Percentiles rank a stretch among this genome's conserved stretches.
These are phyloP conservation scores for Geotrichum fermentans DNA, from an alignment of 1,139 yeast species.

Conservation along the genomic window DNA sequence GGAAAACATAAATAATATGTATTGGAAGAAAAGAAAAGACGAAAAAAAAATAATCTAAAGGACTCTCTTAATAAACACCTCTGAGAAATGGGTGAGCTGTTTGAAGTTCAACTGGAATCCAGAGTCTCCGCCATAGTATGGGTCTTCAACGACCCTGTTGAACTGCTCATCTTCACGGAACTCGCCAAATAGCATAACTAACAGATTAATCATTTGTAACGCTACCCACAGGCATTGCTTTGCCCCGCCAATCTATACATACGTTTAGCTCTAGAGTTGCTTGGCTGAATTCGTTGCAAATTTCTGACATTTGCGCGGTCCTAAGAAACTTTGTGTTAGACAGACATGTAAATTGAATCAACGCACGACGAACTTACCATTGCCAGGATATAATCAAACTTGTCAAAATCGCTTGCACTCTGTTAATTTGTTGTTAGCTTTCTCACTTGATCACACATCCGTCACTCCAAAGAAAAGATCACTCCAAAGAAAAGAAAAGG, in stretches of 20 bases:
- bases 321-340: constrained; percentile 14
- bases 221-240: too few relatives aligned
- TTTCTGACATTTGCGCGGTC: constrained; percentile 63
- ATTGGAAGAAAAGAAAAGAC: not conserved
- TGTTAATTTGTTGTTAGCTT: not conserved
- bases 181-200: constrained; percentile 60
- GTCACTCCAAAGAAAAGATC: too few relatives aligned
- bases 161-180: constrained; percentile 55
- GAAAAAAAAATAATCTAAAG: not conserved
- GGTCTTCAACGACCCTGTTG: constrained; percentile 69
- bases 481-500: constrained; percentile 13
- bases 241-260: constrained; percentile 21
- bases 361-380: constrained; percentile 45
- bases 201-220: too few relatives aligned
- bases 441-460: too few relatives aligned
- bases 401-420: constrained; percentile 49
- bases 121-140: constrained; percentile 80
- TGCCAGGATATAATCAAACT: constrained; percentile 77
- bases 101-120: constrained; percentile 77
- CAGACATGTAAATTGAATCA: not conserved
- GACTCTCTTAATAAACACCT: constrained; percentile 14
- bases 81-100: constrained; percentile 64
- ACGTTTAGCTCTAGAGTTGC: constrained; percentile 43
- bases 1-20: not conserved
- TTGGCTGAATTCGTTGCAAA: constrained; percentile 57